Evolutionary conservation across 2,329 filamentous ascomycete species (phyloP).

Genomic region (Ophiostoma novo-ulmi): DNA sequence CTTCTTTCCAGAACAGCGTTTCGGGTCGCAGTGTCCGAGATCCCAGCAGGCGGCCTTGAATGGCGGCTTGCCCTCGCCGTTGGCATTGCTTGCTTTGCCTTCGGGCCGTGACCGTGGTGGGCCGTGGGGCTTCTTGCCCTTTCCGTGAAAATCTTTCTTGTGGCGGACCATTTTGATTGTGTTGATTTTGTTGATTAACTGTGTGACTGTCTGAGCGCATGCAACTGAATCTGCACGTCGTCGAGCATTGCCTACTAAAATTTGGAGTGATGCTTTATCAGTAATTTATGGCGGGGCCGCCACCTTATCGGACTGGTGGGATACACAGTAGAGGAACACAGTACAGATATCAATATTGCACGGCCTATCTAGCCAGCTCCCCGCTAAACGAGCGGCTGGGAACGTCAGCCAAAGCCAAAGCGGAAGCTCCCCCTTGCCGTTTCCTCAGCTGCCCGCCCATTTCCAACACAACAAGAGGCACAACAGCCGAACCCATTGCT

Average conservation of each 20-base stretch:
- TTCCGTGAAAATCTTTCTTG: slow-evolving; percentile 78
- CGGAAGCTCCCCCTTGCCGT: slow-evolving; percentile 5
- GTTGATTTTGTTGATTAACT: background rate
- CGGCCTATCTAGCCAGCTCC: slow-evolving; percentile 12
- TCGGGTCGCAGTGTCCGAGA: slow-evolving; percentile 93
- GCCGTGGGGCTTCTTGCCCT: slow-evolving; percentile 66
- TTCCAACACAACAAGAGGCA: slow-evolving; percentile 3
- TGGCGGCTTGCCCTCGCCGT: slow-evolving; percentile 39
- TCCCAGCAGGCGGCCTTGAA: slow-evolving; percentile 99
- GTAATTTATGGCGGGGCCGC: slow-evolving; percentile 6
- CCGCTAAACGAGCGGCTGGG: slow-evolving; percentile 8
- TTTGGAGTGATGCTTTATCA: background rate
- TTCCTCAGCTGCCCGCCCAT: background rate
- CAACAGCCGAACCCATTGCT: background rate
- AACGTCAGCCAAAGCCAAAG: slow-evolving; percentile 4
- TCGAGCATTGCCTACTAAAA: background rate
- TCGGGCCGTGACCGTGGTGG: slow-evolving; percentile 47
- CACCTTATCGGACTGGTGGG: slow-evolving; percentile 9
- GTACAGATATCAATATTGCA: background rate
- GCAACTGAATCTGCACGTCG: background rate
- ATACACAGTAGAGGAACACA: background rate
- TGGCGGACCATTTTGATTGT: slow-evolving; percentile 71
- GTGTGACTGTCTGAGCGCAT: background rate
- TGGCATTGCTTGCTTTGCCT: slow-evolving; percentile 21
- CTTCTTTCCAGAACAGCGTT: slow-evolving; percentile 91